These are phyloP conservation scores for Daldinia childiae DNA, from an alignment of 495 filamentous ascomycete species.

Conservation along the genomic window DNA sequence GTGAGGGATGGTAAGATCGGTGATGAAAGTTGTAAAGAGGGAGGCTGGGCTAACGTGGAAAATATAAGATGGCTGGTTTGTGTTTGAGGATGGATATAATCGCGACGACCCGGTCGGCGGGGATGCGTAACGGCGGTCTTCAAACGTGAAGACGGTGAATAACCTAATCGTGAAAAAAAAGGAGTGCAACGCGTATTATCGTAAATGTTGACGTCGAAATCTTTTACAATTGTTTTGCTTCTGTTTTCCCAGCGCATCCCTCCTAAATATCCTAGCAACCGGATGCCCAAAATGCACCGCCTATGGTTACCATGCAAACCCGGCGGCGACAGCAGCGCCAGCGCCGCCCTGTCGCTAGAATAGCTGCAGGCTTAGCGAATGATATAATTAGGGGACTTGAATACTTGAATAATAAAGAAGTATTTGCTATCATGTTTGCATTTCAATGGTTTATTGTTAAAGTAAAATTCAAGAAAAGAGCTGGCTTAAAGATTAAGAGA, in stretches of 20 bases:
- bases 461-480: neutral
- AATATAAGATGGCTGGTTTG: conserved; percentile 41
- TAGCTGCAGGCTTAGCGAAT: neutral
- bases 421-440: conserved; percentile 27
- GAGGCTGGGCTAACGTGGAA: conserved; percentile 38
- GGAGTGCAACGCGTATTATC: conserved; percentile 2
- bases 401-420: conserved; percentile 19
- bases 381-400: neutral
- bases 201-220: neutral
- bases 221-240: neutral
- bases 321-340: conserved; percentile 37
- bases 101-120: conserved; percentile 8
- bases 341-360: conserved; percentile 33
- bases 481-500: conserved; percentile 4
- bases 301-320: conserved; percentile 21
- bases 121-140: neutral
- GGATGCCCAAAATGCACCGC: conserved; percentile 28
- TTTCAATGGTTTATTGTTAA: conserved; percentile 33
- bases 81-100: conserved; percentile 9
- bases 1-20: conserved; percentile 7
- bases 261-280: conserved; percentile 5
- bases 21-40: conserved; percentile 36
- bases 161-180: neutral
- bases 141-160: neutral
- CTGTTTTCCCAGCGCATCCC: neutral